phyloP scores from a whole-genome alignment of 495 filamentous ascomycete genomes.

The Sabuloglossum arenarium region DNA sequence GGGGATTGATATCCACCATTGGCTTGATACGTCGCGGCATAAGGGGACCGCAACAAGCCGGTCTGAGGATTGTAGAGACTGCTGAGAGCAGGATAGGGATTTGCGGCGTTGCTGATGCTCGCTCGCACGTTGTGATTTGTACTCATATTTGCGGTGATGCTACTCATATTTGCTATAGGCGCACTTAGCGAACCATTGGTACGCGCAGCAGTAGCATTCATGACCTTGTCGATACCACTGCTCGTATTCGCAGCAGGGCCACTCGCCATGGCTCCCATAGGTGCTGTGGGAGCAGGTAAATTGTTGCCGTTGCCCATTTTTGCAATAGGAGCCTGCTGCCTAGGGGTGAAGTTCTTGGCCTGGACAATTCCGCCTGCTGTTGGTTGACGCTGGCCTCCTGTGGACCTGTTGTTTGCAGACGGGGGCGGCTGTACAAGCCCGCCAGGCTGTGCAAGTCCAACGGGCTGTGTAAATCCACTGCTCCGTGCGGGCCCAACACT shows the following conservation, averaged over 20 bases:
- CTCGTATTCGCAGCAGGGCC: neutral
- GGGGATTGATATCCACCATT: constrained; percentile 3
- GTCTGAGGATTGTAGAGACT: neutral
- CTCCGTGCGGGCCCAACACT: neutral
- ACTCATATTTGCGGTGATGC: no score
- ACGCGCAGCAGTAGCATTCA: neutral
- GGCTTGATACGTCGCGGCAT: neutral
- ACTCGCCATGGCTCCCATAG: neutral
- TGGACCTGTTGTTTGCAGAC: neutral
- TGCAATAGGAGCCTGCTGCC: neutral
- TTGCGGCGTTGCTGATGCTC: neutral
- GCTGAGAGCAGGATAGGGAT: neutral
- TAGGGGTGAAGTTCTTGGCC: neutral
- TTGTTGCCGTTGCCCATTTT: neutral
- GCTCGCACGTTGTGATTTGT: neutral
- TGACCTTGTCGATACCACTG: neutral
- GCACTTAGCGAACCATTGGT: neutral
- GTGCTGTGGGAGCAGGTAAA: neutral
- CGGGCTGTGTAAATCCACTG: no score
- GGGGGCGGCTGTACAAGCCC: neutral
- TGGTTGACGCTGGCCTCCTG: neutral
- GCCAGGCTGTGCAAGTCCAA: no score
- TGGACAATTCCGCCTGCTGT: neutral
- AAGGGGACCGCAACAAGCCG: neutral
- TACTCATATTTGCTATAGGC: neutral